Base-by-base conservation (phyloP, 2,329 filamentous ascomycete species). In the Eutypella sp. region DNA sequence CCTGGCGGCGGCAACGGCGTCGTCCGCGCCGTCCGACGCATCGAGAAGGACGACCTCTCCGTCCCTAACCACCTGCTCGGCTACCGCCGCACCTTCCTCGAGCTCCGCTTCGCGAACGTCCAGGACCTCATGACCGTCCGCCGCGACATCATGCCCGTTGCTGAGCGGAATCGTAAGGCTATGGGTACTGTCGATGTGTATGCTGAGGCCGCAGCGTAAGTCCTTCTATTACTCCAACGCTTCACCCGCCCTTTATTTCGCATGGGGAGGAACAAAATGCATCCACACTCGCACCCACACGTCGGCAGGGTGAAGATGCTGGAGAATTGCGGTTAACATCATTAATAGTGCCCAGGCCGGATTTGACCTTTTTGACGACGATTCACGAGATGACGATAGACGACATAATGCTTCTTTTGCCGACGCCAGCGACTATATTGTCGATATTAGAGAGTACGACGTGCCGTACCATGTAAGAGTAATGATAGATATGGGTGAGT, bases 381-480 rank as follows among this genome's bases (percentile, higher is more conserved):
- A 92, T 67, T 74, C 73, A 78, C 79, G 87, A 79, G 81, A 85
- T 69, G 80, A 90, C 66, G 87, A 93, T 67, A 81, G 78, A 84
- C 83, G 85, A 78, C 75, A 77, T 72, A 90, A 85, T 73, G 79
- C 78, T 66, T 75, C 76, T 55, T 84, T 89, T 71, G 76, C 84
- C 57, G 91, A 97, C 68, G 90, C 92, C 48, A 96, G 90, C 76
- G 92, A 97, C 76, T 96, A 85, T 68, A 90, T 99, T 77, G 81
- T 96, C 71, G 95, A 99, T 78, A 95, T 99, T 66, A 84, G 93
- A 76, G 93, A 99, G 74, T 99, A 95, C 69, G 93, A 99, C 70
- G 95, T 99, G 60, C 95, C 93, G 54, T 99, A 99, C 74, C 93
- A 99, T 75, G 93, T 99, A 63, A 83, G 93, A 79, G 92, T 99